These are phyloP conservation scores for Saccharum officinarum DNA, from an alignment of 176 grass and related monocot species.

Conservation along the genomic window DNA sequence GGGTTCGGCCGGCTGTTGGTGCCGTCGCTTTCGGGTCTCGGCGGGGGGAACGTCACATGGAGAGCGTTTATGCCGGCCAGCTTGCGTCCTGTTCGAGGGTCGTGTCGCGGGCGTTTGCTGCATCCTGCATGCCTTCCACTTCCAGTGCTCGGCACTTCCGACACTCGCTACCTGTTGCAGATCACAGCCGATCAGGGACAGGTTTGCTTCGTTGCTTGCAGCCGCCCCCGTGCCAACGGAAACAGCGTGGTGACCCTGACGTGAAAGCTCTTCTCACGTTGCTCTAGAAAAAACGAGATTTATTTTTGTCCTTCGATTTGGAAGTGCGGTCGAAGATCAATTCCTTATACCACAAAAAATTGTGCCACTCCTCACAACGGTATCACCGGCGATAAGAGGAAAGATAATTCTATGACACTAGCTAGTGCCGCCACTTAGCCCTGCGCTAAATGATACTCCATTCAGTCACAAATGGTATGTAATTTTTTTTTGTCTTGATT, in stretches of 20 bases:
- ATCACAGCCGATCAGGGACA: neutral
- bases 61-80: neutral
- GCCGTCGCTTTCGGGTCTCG: conserved; percentile 9
- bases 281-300: neutral
- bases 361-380: no score
- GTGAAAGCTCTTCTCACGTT: neutral
- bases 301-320: neutral
- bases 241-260: neutral
- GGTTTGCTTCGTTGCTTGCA: neutral
- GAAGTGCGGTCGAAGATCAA: no score
- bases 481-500: no score
- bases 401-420: no score
- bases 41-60: neutral
- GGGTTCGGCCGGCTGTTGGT: neutral
- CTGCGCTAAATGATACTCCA: no score
- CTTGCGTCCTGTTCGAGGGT: neutral
- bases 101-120: neutral
- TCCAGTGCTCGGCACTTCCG: neutral
- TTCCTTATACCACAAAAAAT: no score
- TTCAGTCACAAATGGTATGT: no score
- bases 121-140: neutral
- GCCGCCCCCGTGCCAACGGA: no score
- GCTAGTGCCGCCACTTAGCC: no score
- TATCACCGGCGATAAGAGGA: no score
- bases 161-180: neutral